Evolutionary conservation across 176 grass and related monocot genomes (phyloP).

Genomic region (Rhynchospora breviuscula): DNA sequence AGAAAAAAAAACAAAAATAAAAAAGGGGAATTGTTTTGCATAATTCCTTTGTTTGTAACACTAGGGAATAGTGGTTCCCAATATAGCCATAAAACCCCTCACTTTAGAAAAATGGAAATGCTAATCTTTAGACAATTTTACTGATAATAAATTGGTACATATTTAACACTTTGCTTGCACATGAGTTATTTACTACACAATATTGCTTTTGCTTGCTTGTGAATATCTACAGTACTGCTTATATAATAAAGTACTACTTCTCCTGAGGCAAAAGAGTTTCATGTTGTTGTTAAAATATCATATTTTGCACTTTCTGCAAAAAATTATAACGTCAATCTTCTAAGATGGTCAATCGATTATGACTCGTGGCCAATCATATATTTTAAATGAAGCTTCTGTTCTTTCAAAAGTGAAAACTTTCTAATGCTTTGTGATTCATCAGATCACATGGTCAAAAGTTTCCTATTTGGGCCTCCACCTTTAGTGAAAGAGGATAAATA

Average conservation of each 20-base stretch:
- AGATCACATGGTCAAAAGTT: background rate
- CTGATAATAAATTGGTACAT: background rate
- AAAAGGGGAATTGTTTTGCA: background rate
- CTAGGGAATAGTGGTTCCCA: background rate
- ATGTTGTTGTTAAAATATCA: background rate
- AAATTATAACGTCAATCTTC: background rate
- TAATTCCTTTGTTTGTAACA: background rate
- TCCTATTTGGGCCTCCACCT: background rate
- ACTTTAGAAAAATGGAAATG: background rate
- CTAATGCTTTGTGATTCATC: background rate
- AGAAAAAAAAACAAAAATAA: background rate
- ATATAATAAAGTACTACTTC: background rate
- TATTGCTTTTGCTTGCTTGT: background rate
- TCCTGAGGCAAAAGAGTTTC: background rate
- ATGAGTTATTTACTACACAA: background rate
- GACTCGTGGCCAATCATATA: background rate
- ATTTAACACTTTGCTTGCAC: background rate
- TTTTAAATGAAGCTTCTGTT: background rate
- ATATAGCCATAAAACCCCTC: background rate
- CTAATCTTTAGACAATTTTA: background rate
- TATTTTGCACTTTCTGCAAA: background rate
- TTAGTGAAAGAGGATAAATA: background rate
- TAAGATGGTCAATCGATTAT: background rate
- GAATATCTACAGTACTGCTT: background rate
- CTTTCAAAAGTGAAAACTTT: background rate